Evolutionary conservation across 2,329 filamentous ascomycete species (phyloP).

Genomic region (Neofusicoccum sp.): DNA sequence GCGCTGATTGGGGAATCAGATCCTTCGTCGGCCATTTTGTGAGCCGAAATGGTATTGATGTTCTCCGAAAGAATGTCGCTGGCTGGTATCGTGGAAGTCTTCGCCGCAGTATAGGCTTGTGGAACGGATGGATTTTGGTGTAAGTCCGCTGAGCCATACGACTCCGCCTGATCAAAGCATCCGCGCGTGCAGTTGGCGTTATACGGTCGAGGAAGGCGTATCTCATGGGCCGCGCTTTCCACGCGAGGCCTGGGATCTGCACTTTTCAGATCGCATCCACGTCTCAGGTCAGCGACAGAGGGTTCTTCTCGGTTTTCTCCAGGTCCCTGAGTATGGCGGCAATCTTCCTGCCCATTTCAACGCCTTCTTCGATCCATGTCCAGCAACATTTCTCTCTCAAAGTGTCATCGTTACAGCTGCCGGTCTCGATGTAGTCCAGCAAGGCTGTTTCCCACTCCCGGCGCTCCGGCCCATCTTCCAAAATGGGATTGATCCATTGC

Average conservation of each 20-base stretch:
- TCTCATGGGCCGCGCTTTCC: no score
- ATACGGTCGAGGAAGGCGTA: not conserved
- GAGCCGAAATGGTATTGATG: no score
- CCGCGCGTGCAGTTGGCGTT: no score
- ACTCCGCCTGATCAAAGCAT: no score
- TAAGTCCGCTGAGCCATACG: no score
- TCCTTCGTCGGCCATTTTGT: no score
- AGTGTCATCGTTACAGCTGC: conserved; percentile 7
- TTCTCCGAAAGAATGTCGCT: no score
- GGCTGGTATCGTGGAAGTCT: no score
- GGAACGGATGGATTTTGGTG: no score
- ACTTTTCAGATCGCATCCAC: not conserved
- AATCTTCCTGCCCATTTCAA: conserved; percentile 6
- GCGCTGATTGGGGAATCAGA: no score
- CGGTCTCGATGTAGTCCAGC: conserved; percentile 10
- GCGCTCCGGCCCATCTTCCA: not conserved
- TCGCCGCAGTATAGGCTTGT: no score
- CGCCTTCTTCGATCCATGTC: conserved; percentile 9
- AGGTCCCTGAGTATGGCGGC: not conserved
- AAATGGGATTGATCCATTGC: conserved; percentile 10
- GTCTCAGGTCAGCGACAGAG: not conserved
- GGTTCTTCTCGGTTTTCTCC: not conserved
- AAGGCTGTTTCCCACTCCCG: conserved; percentile 8
- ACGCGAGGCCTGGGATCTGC: not conserved
- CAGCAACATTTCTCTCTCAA: conserved; percentile 5